Evolutionary conservation across 2,329 filamentous ascomycete genomes (phyloP), one percentile per base, ranked within the genome.

Genomic region (Tolypocladium amazonense): DNA sequence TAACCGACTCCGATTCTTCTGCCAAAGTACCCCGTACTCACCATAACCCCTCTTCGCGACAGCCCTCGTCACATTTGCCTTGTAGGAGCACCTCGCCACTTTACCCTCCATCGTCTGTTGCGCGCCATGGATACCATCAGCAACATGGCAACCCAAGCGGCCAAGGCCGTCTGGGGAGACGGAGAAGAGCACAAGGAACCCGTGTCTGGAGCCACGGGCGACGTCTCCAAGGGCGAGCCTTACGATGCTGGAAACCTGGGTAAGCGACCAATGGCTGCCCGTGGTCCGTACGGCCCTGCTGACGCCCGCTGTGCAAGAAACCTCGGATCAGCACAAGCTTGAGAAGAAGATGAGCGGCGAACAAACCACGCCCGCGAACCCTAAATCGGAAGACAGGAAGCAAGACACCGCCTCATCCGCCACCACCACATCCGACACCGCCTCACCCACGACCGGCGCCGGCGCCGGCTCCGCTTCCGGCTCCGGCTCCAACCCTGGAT

Each of bases 231-330:
- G 52, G 84, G 82, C 15, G 87, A 93, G 71, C 90, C 90, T 0
- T 95, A 86, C 67, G 90, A 94, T 69, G 84, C 85, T 60, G 90
- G 90, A 56, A 94, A 94, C 71, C 75, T 83, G n/a, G 80, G 84
- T 77, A 81, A 50, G 69, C 30, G 12, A 11, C 15, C 8, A 14
- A 14, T 7, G 14, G 27, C 20, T 7, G 15, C 9, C 9, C 7
- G 18, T 18, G 15, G 14, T n/a, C n/a, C n/a, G n/a, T n/a, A n/a
- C n/a, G 25, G 11, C 27, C 37, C 14, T 45, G 50, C 57, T 58
- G 30, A 58, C 50, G n/a, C 2, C 7, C 12, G 1, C 5, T 6
- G 12, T 30, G 18, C 18, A 30, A 62, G 59, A 43, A 18, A 18
- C 43, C 35, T 20, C 59, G 9, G 57, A 60, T 8, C 62, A 65